These are phyloP conservation scores for Beta macrorhiza DNA, from an alignment of 179 eudicot genomes.

Conservation along the genomic window DNA sequence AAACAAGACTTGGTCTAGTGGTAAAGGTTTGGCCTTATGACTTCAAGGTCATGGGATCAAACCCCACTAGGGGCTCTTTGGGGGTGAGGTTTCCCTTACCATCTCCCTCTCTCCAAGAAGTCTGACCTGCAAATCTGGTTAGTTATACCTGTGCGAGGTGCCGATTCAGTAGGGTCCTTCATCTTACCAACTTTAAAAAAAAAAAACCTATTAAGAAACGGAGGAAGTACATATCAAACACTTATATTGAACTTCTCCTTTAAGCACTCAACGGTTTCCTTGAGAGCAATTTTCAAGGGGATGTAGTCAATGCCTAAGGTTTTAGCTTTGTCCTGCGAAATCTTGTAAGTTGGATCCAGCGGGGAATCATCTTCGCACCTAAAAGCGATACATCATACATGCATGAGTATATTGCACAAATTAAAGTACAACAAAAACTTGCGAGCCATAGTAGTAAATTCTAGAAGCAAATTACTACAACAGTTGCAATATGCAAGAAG, in stretches of 20 bases:
- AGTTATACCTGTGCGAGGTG: too few species aligned
- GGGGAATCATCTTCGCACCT: conserved; percentile 53
- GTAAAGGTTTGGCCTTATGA: too few species aligned
- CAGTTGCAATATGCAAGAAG: background rate
- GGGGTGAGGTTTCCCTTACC: too few species aligned
- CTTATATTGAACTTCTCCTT: conserved; percentile 31
- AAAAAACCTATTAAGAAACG: too few species aligned
- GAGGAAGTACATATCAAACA: background rate
- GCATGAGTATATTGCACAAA: background rate
- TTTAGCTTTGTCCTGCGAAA: conserved; percentile 37
- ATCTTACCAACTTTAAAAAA: too few species aligned
- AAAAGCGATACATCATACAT: conserved; percentile 1
- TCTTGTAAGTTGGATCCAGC: conserved; percentile 19
- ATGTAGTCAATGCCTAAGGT: conserved; percentile 47
- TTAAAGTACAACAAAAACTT: background rate
- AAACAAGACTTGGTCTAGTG: too few species aligned
- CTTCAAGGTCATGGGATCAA: too few species aligned
- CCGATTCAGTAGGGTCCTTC: too few species aligned
- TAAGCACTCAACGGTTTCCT: conserved; percentile 47
- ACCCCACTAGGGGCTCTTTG: too few species aligned
- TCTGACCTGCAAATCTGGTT: too few species aligned
- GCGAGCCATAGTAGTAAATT: background rate
- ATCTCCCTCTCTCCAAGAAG: too few species aligned
- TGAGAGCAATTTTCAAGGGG: conserved; percentile 35
- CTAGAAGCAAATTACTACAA: background rate